A percentile compares a stretch with the other conserved stretches of the same genome.
phyloP scores from a whole-genome alignment of 345 rosid genomes.

The Luvunga scandens region DNA sequence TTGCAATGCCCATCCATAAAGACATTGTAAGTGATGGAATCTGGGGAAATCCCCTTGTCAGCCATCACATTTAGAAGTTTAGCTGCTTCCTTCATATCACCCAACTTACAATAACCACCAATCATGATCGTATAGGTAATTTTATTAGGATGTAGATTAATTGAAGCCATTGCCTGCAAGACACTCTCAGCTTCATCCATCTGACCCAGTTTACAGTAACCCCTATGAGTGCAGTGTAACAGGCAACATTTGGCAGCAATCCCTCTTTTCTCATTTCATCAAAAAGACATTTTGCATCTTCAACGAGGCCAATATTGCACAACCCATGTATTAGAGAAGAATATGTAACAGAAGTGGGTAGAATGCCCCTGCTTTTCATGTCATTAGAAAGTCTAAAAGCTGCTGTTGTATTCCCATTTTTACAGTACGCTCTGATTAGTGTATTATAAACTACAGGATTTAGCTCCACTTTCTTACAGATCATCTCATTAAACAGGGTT shows the following conservation, averaged over 20 bases:
- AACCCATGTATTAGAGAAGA: slow-evolving; percentile 69
- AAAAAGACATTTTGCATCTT: slow-evolving; percentile 48
- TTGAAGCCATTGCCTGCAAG: slow-evolving; percentile 57
- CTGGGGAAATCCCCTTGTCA: slow-evolving; percentile 54
- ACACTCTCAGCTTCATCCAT: slow-evolving; percentile 51
- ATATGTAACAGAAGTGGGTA: slow-evolving; percentile 52
- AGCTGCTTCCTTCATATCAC: slow-evolving; percentile 55
- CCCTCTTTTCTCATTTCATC: slow-evolving; percentile 62
- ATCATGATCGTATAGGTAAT: slow-evolving; percentile 77
- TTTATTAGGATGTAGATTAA: slow-evolving; percentile 59
- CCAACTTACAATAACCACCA: slow-evolving; percentile 54
- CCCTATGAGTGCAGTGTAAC: slow-evolving; percentile 76
- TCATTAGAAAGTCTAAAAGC: slow-evolving; percentile 59
- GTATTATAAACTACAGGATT: slow-evolving; percentile 58
- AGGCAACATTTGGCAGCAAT: slow-evolving; percentile 61
- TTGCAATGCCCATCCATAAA: slow-evolving; percentile 53
- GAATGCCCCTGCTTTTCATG: slow-evolving; percentile 57
- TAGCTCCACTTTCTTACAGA: slow-evolving; percentile 39
- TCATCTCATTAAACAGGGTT: slow-evolving; percentile 55
- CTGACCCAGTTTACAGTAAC: slow-evolving; percentile 66
- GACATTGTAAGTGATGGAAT: slow-evolving; percentile 62
- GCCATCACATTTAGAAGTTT: slow-evolving; percentile 61
- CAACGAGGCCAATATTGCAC: slow-evolving; percentile 53
- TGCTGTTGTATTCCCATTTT: slow-evolving; percentile 41
- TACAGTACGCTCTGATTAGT: slow-evolving; percentile 55